Percentiles rank a stretch among this genome's conserved stretches.
These are phyloP conservation scores for Diaporthe nobilis DNA, from an alignment of 2,329 filamentous ascomycete genomes.

Conservation along the genomic window DNA sequence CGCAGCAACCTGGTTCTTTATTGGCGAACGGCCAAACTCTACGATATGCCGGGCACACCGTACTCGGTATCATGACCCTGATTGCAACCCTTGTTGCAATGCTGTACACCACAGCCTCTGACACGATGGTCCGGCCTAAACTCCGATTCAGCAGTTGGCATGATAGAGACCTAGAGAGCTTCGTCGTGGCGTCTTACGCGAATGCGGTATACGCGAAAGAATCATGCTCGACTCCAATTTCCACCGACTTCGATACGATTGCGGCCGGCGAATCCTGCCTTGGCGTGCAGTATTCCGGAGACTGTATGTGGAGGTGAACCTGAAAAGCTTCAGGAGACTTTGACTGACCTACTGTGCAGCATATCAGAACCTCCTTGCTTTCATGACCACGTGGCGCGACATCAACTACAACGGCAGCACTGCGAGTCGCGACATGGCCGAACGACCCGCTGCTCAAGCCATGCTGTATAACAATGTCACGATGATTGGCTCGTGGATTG, in stretches of 20 bases:
- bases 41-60: constrained; percentile 72
- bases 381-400: constrained; percentile 68
- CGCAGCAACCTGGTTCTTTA: constrained; percentile 76
- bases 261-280: constrained; percentile 71
- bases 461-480: constrained; percentile 82
- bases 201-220: constrained; percentile 70
- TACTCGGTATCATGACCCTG: constrained; percentile 76
- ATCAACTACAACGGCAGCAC: constrained; percentile 61
- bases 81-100: constrained; percentile 75
- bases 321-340: not conserved
- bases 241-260: constrained; percentile 53
- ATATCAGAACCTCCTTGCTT: constrained; percentile 79
- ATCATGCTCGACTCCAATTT: constrained; percentile 75
- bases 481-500: constrained; percentile 78
- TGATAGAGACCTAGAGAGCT: constrained; percentile 63
- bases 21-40: constrained; percentile 78
- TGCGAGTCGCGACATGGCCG: constrained; percentile 54
- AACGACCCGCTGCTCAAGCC: constrained; percentile 72
- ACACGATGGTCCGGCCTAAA: constrained; percentile 81
- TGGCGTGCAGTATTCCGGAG: constrained; percentile 77
- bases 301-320: constrained; percentile 55
- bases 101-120: constrained; percentile 83
- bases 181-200: constrained; percentile 73
- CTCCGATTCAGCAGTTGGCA: constrained; percentile 72
- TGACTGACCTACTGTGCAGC: constrained; percentile 49